Evolutionary conservation across 768 basidiomycete species (phyloP), one percentile per base, ranked within the genome.

Genomic region (Trichaptum fuscoviolaceum): DNA sequence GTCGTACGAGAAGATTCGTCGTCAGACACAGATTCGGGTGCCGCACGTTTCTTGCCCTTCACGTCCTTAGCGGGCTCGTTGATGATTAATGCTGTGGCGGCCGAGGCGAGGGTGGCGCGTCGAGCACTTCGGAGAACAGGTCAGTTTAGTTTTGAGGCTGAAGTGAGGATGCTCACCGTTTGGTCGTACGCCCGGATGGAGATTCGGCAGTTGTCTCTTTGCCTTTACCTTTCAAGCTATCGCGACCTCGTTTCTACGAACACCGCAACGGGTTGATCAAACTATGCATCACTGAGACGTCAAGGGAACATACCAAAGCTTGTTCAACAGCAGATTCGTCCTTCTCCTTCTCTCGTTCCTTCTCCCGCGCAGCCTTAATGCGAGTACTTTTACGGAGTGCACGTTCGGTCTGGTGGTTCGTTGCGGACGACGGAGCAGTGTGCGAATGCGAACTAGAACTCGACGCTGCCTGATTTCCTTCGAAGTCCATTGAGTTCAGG

Each of bases 11-110:
- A 73, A 26, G 81, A 79, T 75, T 92, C 90, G 75, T 90, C 87
- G 77, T 90, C 90, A 58, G 86, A 86, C 70, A 77, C 78, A 35
- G 80, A 77, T 78, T 93, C 91, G 62, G 90, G 89, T 35, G 83
- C 85, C 52, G 93, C 94, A 72, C 93, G 90, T 80, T 96, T 96
- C 87, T 97, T 97, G 67, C 94, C 95, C 78, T 96, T 96, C 70
- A 78, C 77, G 78, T 93, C 92, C 73, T 83, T 83, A 2, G 79
- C 70, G 62, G 89, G 85, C 82, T 94, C 93, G 87, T 87, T 88
- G 77, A 93, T 93, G 66, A 78, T 85, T 79, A 78, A 84, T 76
- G 71, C 83, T 74, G 70, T 80, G 62, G 72, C 80, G 71, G 69
- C 78, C 69, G 72, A 75, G 68, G 72, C 78, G 77, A 79, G 78